phyloP scores from a whole-genome alignment of 176 grass and related monocot genomes.

The Triticum dicoccoides region DNA sequence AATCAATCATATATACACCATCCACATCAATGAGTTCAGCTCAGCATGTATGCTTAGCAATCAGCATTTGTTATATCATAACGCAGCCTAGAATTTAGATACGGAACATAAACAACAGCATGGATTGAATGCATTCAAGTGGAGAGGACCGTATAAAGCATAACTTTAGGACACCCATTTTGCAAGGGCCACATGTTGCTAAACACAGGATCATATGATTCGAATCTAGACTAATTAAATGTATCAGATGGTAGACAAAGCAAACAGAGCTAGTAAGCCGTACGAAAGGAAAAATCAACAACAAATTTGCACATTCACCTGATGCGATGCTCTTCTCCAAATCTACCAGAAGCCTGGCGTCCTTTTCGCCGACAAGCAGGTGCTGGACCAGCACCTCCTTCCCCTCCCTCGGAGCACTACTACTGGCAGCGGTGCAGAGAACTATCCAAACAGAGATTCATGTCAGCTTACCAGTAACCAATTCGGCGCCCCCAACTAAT shows the following conservation, averaged over 20 bases:
- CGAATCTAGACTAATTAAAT: background rate
- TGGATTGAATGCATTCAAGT: background rate
- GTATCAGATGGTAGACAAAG: background rate
- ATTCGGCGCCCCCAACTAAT: background rate
- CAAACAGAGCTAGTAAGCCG: background rate
- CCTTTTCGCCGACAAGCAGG: constrained; percentile 80
- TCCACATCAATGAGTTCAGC: background rate
- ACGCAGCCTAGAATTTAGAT: background rate
- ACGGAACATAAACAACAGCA: background rate
- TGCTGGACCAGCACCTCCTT: constrained; percentile 93
- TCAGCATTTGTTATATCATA: background rate
- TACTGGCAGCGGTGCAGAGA: constrained; percentile 47
- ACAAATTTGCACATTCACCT: background rate
- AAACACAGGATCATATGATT: background rate
- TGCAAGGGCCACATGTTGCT: background rate
- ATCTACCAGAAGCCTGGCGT: constrained; percentile 79
- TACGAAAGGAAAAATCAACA: background rate
- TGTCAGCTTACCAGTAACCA: background rate
- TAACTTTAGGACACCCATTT: background rate
- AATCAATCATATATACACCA: background rate
- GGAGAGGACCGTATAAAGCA: background rate
- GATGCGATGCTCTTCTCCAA: constrained; percentile 60
- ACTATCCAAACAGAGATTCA: constrained; percentile 41
- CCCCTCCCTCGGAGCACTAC: constrained; percentile 48
- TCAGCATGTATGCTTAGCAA: background rate